phyloP scores from a whole-genome alignment of 495 filamentous ascomycete genomes.

The Aspergillus steynii region DNA sequence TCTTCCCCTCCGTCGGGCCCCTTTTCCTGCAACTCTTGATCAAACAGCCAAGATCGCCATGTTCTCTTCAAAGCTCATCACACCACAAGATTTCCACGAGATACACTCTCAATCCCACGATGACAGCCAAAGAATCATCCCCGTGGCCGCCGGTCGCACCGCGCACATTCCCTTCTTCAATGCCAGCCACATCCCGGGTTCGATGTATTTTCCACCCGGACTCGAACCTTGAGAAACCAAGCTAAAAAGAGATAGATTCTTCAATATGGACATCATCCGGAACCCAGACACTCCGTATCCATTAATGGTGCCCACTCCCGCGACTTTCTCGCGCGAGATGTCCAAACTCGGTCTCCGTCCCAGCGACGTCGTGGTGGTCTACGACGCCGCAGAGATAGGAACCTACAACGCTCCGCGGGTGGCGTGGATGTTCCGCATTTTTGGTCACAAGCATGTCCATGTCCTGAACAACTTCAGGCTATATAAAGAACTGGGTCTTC shows the following conservation, averaged over 20 bases:
- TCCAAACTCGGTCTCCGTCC: constrained; percentile 22
- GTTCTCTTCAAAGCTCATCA: constrained; percentile 20
- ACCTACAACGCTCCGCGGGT: constrained; percentile 34
- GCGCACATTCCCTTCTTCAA: constrained; percentile 15
- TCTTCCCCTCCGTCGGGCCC: no score
- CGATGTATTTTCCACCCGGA: constrained; percentile 21
- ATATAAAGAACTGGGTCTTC: constrained; percentile 21
- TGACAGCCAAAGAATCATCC: constrained; percentile 19
- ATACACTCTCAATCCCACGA: background rate
- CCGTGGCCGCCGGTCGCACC: constrained; percentile 25
- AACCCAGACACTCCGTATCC: constrained; percentile 29
- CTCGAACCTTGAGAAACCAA: background rate
- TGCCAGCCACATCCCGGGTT: constrained; percentile 29
- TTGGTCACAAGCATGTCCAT: constrained; percentile 29
- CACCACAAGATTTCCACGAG: constrained; percentile 21
- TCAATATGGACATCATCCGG: constrained; percentile 31
- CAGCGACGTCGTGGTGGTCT: constrained; percentile 34
- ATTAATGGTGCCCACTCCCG: constrained; percentile 28
- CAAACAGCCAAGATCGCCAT: background rate
- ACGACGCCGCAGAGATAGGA: constrained; percentile 30
- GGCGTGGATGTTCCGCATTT: constrained; percentile 31
- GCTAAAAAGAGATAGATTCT: constrained; percentile 22
- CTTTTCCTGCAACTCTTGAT: no score
- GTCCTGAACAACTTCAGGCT: constrained; percentile 36
- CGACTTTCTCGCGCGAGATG: constrained; percentile 25